These are phyloP conservation scores for Meripilus lineatus DNA, from an alignment of 1,284 basidiomycete species.

Conservation along the genomic window DNA sequence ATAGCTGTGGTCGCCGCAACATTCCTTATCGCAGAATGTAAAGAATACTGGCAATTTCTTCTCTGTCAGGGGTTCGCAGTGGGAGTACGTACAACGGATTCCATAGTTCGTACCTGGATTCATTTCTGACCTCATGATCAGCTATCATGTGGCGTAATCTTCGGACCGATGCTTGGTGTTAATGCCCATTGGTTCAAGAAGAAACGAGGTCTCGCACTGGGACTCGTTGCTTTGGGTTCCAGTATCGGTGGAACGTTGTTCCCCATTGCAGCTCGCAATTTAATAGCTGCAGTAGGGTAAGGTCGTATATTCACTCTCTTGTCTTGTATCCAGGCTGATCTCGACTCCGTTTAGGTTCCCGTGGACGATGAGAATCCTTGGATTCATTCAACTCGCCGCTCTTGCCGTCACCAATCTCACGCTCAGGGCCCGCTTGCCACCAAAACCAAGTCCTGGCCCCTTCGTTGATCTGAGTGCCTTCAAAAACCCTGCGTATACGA, in stretches of 20 bases:
- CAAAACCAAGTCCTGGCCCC: slow-evolving; percentile 10
- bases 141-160: slow-evolving; percentile 32
- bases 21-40: slow-evolving; percentile 44
- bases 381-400: slow-evolving; percentile 40
- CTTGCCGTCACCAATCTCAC: slow-evolving; percentile 39
- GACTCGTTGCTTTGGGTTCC: slow-evolving; percentile 33
- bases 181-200: slow-evolving; percentile 43
- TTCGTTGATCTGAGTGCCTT: slow-evolving; percentile 14
- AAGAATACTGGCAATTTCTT: slow-evolving; percentile 45
- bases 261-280: slow-evolving; percentile 33
- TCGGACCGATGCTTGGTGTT: slow-evolving; percentile 36
- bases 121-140: slow-evolving; percentile 9
- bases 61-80: slow-evolving; percentile 40
- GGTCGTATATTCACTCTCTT: slow-evolving; percentile 1
- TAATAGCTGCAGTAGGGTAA: slow-evolving; percentile 31
- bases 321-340: background rate
- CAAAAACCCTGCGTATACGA: slow-evolving; percentile 9
- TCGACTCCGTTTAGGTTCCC: slow-evolving; percentile 34
- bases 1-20: slow-evolving; percentile 34
- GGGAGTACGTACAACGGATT: slow-evolving; percentile 27
- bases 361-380: slow-evolving; percentile 55
- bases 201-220: slow-evolving; percentile 33
- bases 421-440: slow-evolving; percentile 13
- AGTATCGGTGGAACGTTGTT: slow-evolving; percentile 39
- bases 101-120: background rate